Base-by-base conservation (phyloP, 441 rosid genomes). In the Theobroma grandiflorum region DNA sequence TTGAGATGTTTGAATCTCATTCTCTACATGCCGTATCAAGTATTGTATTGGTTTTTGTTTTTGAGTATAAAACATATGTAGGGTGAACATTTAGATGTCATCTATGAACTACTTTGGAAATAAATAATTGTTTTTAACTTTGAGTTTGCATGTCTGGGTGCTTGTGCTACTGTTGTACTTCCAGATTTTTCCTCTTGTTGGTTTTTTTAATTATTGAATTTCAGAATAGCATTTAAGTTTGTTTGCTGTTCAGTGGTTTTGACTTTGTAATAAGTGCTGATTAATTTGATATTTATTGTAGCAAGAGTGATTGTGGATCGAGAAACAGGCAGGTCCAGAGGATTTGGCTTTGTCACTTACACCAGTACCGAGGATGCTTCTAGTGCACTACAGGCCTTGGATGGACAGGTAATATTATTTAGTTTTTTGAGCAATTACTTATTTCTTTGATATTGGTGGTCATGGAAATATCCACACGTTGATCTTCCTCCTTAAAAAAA, bases 291-390 rank as follows among this genome's bases (percentile, higher is more conserved):
- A 10, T 63, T 42, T 40, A 8, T 65, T 83, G 80, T 89, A 96
- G 99, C 96, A 65, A 90, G 91, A 86, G 87, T 96, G 63, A 95
- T 96, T 75, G 12, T 88, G 85, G 98, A 96, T 80, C 97, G 99
- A 72, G 99, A 96, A 40, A 90, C 93, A 47, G 97, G 98, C 62
- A 88, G 96, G 79, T 96, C 99, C 4, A 93, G 98, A 84, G 99
- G 99, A 75, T 96, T 96, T 88, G 99, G 95, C 45, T 96, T 95
- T 82, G 83, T 96, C 70, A 96, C 97, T 37, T 96, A 79, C 82
- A 84, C 87, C 14, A 83, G 91, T 53, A 75, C 79, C 0, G 98
- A 93, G 82, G 97, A 87, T 63, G 99, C 99, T 12, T 89, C 96
- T 43, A 84, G 89, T 87, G 98, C 99, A 79, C 84, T 95, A 58